A percentile compares a stretch with the other conserved stretches of the same genome.
These are phyloP conservation scores for Paecilomyces variotii DNA, from an alignment of 2,329 filamentous ascomycete species.

Conservation along the genomic window DNA sequence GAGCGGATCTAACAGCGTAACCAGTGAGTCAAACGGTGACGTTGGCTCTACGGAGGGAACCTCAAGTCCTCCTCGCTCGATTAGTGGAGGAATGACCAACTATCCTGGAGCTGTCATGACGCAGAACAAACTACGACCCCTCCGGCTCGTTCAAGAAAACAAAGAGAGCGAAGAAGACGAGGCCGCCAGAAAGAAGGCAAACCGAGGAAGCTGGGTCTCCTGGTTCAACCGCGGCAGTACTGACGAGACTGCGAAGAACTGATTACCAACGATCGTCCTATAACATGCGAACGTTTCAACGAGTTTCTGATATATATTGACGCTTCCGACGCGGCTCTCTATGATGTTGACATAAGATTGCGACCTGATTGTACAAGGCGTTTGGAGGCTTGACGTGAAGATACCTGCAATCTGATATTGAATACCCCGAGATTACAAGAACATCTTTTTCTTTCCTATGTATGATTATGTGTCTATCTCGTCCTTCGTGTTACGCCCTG, in stretches of 20 bases:
- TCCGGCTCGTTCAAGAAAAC: conserved; percentile 81
- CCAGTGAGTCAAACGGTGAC: conserved; percentile 41
- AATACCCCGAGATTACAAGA: neutral
- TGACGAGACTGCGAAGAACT: conserved; percentile 13
- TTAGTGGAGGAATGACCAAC: conserved; percentile 58
- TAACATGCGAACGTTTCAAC: conserved; percentile 5
- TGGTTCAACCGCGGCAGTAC: conserved; percentile 36
- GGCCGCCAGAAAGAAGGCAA: conserved; percentile 37
- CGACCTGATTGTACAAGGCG: neutral
- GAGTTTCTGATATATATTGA: conserved; percentile 15
- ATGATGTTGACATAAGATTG: neutral
- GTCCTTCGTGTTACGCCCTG: neutral
- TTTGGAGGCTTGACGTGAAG: neutral
- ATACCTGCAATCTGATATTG: neutral
- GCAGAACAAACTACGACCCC: conserved; percentile 69
- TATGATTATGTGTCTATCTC: neutral
- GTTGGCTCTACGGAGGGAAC: conserved; percentile 38
- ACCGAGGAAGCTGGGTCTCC: conserved; percentile 40
- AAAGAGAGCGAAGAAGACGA: conserved; percentile 38
- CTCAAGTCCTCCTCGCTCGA: conserved; percentile 54
- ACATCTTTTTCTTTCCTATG: neutral
- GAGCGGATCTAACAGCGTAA: conserved; percentile 60
- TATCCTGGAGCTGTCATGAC: conserved; percentile 58
- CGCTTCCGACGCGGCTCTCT: conserved; percentile 1
- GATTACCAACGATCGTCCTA: neutral